phyloP scores from a whole-genome alignment of 2,329 filamentous ascomycete species.

The Xylaria sp. region DNA sequence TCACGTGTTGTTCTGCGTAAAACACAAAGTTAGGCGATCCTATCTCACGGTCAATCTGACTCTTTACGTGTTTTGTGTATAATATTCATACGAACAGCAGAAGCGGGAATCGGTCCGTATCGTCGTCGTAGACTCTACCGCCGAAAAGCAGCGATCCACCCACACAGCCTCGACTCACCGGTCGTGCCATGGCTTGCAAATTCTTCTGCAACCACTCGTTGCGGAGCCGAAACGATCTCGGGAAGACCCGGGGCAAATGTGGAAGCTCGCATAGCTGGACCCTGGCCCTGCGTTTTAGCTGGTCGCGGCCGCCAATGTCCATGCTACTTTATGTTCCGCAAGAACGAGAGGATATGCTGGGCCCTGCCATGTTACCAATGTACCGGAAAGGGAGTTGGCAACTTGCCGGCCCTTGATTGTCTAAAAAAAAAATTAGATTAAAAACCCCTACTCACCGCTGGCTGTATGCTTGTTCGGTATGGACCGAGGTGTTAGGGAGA shows the following conservation, averaged over 20 bases:
- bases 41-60: neutral
- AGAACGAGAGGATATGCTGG: neutral
- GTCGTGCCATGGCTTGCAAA: constrained; percentile 6
- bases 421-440: neutral
- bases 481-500: neutral
- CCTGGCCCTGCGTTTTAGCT: constrained; percentile 17
- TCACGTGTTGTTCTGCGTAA: neutral
- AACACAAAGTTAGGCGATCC: neutral
- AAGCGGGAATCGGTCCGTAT: neutral
- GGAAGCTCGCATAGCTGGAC: neutral
- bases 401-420: constrained; percentile 1
- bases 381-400: neutral
- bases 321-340: constrained; percentile 2
- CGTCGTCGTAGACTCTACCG: neutral
- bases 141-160: neutral
- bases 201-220: neutral
- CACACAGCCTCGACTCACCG: neutral
- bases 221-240: neutral
- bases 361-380: constrained; percentile 1
- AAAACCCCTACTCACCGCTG: constrained; percentile 3
- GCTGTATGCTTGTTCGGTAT: constrained; percentile 5
- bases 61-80: neutral
- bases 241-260: neutral
- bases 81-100: no score
- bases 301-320: constrained; percentile 6